Evolutionary conservation across 2,329 filamentous ascomycete species (phyloP), one percentile per base, ranked within the genome.

Genomic region (Dothistroma pini): DNA sequence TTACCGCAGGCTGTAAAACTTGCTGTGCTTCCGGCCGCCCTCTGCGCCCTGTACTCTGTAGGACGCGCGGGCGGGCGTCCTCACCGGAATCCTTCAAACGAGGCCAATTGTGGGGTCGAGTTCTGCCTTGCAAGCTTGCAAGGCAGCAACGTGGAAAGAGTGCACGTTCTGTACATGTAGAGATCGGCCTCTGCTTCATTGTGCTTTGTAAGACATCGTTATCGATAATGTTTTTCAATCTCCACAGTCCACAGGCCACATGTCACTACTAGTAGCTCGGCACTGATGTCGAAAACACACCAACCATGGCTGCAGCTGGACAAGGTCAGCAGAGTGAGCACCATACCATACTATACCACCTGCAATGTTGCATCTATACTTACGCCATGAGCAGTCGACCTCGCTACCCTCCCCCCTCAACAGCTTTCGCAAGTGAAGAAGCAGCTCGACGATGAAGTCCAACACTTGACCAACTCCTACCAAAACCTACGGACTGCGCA

Each of bases 381-480:
- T 54, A 68, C 61, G 10, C 8, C 41, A 19, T 38, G 8, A 41
- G 49, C 69, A 81, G 83, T 90, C 68, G 86, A 90, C 73, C 81
- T 99, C 71, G 86, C 88, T 70, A 86, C 84, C 63, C 88, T 99
- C 71, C 89, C 89, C 70, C 83, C 88, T 29, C 90, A 91, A 68
- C 93, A 97, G 78, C 89, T 99, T 68, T 88, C 86, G 68, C 87
- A 91, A 70, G 88, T 99, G 69, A 97, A 99, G 82, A 92, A 95
- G 76, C 93, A 97, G 76, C 88, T 99, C 68, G 93, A 96, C 76
- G 89, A 95, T 72, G 95, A 99, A 78, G 88, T 99, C 67, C 91
- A 96, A 75, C 93, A 97, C 80, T 86, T 99, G 68, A 96, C 91
- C 1, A 85, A 82, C 60, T 97, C 95, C 10, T 96, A 96, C 79